A percentile compares a stretch with the other conserved stretches of the same genome.
These are phyloP conservation scores for Dipteronia sinensis DNA, from an alignment of 345 rosid species.

Conservation along the genomic window DNA sequence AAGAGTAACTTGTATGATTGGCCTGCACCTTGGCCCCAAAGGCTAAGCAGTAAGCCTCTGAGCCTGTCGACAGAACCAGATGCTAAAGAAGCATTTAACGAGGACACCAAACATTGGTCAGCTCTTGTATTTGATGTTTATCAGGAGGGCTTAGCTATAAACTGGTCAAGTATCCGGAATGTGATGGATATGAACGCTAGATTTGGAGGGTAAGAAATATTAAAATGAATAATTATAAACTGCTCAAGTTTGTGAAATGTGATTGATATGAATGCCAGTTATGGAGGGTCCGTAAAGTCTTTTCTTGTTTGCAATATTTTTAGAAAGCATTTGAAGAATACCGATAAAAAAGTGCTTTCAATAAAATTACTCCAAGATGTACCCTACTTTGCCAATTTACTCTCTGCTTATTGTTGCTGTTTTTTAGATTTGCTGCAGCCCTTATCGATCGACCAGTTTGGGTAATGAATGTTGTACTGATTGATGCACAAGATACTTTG, in stretches of 20 bases:
- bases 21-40: slow-evolving; percentile 83
- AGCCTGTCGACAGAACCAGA: slow-evolving; percentile 45
- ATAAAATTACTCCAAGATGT: too few relatives aligned
- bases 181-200: slow-evolving; percentile 97
- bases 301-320: too few relatives aligned
- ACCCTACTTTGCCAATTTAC: background rate
- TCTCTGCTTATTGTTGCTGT: slow-evolving; percentile 17
- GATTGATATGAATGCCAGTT: slow-evolving; percentile 89
- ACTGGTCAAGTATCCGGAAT: slow-evolving; percentile 70
- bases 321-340: background rate
- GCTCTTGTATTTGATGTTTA: slow-evolving; percentile 66
- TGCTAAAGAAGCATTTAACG: slow-evolving; percentile 37
- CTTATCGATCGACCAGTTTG: slow-evolving; percentile 66
- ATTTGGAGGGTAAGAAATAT: slow-evolving; percentile 75
- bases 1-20: slow-evolving; percentile 42
- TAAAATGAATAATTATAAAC: slow-evolving; percentile 33
- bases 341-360: too few relatives aligned
- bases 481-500: slow-evolving; percentile 64
- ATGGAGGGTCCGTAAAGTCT: too few relatives aligned
- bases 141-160: slow-evolving; percentile 54
- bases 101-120: slow-evolving; percentile 79
- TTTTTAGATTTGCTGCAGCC: slow-evolving; percentile 79
- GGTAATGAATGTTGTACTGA: slow-evolving; percentile 93
- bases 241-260: slow-evolving; percentile 72
- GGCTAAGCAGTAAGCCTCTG: slow-evolving; percentile 62